Evolutionary conservation across 768 basidiomycete genomes (phyloP).

Genomic region (Mycena galericulata): DNA sequence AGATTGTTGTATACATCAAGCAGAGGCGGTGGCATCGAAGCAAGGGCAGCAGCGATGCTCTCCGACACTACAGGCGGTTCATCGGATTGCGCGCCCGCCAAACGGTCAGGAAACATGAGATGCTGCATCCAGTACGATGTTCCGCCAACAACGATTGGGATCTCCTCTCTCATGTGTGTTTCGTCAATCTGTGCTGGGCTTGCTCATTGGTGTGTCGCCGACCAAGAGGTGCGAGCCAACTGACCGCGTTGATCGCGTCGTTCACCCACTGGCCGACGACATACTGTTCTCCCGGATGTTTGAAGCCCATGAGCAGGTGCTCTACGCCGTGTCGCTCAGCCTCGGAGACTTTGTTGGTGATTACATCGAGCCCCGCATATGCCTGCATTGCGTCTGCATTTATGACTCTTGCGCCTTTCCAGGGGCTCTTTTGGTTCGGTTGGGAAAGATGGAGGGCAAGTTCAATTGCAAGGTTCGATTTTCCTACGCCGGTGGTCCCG

Average conservation of each 20-base stretch:
- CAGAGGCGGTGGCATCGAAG: slow-evolving; percentile 60
- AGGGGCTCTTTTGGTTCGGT: slow-evolving; percentile 48
- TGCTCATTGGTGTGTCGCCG: slow-evolving; percentile 19
- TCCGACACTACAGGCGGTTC: slow-evolving; percentile 43
- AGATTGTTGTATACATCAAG: slow-evolving; percentile 64
- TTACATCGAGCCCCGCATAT: slow-evolving; percentile 89
- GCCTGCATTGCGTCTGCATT: slow-evolving; percentile 99
- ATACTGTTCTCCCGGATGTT: slow-evolving; percentile 88
- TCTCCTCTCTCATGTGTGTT: slow-evolving; percentile 66
- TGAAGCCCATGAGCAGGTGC: slow-evolving; percentile 92
- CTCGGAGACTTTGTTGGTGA: slow-evolving; percentile 92
- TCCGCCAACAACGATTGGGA: slow-evolving; percentile 95
- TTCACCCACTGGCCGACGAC: slow-evolving; percentile 89
- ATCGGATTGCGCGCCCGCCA: slow-evolving; percentile 50
- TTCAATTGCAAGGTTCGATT: slow-evolving; percentile 91
- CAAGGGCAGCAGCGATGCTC: slow-evolving; percentile 55
- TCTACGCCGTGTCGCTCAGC: slow-evolving; percentile 84
- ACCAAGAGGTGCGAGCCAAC: slow-evolving; percentile 41
- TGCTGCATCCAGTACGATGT: slow-evolving; percentile 99
- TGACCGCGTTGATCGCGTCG: slow-evolving; percentile 82
- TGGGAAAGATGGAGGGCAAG: slow-evolving; percentile 74
- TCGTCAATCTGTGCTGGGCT: slow-evolving; percentile 72
- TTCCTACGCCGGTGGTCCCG: slow-evolving; percentile 96
- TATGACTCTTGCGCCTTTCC: slow-evolving; percentile 80
- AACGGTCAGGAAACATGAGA: slow-evolving; percentile 87